Base-by-base conservation (phyloP, 202 grass and related monocot genomes). In the Saccharum hybrid region DNA sequence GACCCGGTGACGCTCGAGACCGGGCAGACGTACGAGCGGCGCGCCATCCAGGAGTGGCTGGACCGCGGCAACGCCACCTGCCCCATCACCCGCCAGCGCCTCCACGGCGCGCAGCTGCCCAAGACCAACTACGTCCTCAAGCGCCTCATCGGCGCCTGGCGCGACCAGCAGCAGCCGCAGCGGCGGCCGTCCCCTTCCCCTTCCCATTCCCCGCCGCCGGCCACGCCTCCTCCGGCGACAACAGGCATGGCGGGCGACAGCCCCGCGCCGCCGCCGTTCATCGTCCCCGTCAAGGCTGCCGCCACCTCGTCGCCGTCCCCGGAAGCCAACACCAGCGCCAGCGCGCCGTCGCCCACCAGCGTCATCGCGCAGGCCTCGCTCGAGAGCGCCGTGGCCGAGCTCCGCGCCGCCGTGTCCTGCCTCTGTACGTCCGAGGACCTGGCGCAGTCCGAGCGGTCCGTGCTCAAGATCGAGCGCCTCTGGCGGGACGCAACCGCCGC, bases 1-100 rank as follows among this genome's bases (percentile, higher is more conserved):
- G 91, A 94, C 81, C 91, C 91, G 9, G 91, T 94, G 34, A 94
- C 91, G 2, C 83, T 94, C 21, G 91, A 94, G 86, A 91, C 91
- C 49, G 88, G 88, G 2, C 91, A 94, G 76, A 91, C 91, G 8
- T 94, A 94, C 69, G 91, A 94, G 83, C 91, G 91, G 2, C 82
- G 85, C 31, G 91, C 91, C 38, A 94, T 94, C 77, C 88, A 88
- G 62, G 91, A 91, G 89, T 91, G 88, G 91, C 86, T 94, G 0
- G 76, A 84, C 71, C 83, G 86, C 8, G 88, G 91, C 34, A 94
- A 90, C 67, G 49, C 72, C 61, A 88, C 91, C 59, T 94, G 91
- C 83, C 88, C 88, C 77, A 94, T 94, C 88, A 94, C 88, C 7
- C 86, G 88, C 30, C 91, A 94, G 36, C 77, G 67, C 31, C 83